A percentile compares a stretch with the other conserved stretches of the same genome.
Evolutionary conservation across 208 protist species (phyloP).

Genomic region (Trypanosoma theileri): DNA sequence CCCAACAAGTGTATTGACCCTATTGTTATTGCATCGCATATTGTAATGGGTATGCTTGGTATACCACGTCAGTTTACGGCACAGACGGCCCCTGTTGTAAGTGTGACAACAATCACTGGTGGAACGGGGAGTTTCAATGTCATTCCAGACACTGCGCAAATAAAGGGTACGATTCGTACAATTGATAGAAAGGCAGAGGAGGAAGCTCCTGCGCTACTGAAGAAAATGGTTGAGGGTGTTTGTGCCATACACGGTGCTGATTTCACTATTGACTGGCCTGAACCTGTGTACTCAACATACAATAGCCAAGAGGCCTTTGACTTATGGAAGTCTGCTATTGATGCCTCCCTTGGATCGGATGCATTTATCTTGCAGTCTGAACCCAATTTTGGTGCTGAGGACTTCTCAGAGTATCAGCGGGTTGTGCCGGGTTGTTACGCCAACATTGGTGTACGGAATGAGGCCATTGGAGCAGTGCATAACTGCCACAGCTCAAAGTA

Average conservation of each 20-base stretch:
- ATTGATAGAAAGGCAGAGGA: constrained; percentile 61
- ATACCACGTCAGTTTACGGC: constrained; percentile 65
- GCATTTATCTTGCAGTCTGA: constrained; percentile 37
- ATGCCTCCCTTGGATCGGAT: constrained; percentile 34
- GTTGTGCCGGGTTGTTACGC: constrained; percentile 40
- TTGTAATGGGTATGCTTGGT: constrained; percentile 48
- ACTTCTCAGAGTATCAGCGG: constrained; percentile 53
- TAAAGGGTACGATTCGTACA: constrained; percentile 72
- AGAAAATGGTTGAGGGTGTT: constrained; percentile 65
- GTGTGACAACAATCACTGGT: constrained; percentile 57
- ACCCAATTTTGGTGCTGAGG: constrained; percentile 40
- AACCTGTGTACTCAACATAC: constrained; percentile 76
- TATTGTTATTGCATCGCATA: constrained; percentile 53
- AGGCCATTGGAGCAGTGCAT: constrained; percentile 26
- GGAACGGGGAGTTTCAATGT: constrained; percentile 73
- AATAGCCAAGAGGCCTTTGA: constrained; percentile 72
- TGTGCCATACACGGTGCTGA: constrained; percentile 54
- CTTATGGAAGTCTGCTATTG: constrained; percentile 33
- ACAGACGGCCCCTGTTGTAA: constrained; percentile 59
- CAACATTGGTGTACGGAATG: constrained; percentile 44
- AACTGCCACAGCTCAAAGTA: constrained; percentile 51
- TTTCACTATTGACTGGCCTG: constrained; percentile 64
- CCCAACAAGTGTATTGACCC: constrained; percentile 72
- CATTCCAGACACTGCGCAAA: constrained; percentile 60
- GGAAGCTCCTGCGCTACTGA: constrained; percentile 53